Base-by-base conservation (phyloP, 106 monocot genomes). In the Dioscorea zingiberensis region DNA sequence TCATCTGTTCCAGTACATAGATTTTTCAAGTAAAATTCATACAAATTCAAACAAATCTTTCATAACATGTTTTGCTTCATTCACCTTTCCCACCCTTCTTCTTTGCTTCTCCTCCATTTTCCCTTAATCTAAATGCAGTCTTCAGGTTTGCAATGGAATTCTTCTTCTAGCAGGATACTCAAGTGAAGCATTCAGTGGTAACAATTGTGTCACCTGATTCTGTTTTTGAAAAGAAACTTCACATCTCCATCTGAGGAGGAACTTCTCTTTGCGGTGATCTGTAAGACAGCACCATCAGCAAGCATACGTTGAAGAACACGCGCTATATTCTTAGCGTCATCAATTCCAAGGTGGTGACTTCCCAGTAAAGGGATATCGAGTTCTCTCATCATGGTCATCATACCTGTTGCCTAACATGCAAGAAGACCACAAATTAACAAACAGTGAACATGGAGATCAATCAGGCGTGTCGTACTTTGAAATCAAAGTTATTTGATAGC, bases 311-410 rank as follows among this genome's bases (percentile, higher is more conserved):
- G 97, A 49, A 88, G 55, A 24, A 97, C 62, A 65, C 88, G 88
- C 0, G 84, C 76, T 54, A 97, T 92, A 29, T 97, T 92, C 64
- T 88, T 92, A 1, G 88, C 19, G 73, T 97, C 97, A 66, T 97
- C 97, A 21, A 97, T 92, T 22, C 91, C 97, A 44, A 97, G 91
- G 81, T 97, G 91, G 62, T 97, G 97, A 49, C 92, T 97, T 29
- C 97, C 91, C 32, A 77, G 14, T 28, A 71, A n/a, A 51, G 81
- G 81, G 54, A 97, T 88, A 21, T 73, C 62, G 25, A 97, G 68
- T 58, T 97, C 77, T 66, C 77, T 85, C 88, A 97, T 66, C 92
- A 97, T 97, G 38, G 88, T 72, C 81, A 77, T 82, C 97, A 97
- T 97, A 68, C 97, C 97, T 5, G 88, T 80, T 44, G 97, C 97